Conservation (phyloP, 805 yeast species). For the Saccharomycopsis selenospora region DNA sequence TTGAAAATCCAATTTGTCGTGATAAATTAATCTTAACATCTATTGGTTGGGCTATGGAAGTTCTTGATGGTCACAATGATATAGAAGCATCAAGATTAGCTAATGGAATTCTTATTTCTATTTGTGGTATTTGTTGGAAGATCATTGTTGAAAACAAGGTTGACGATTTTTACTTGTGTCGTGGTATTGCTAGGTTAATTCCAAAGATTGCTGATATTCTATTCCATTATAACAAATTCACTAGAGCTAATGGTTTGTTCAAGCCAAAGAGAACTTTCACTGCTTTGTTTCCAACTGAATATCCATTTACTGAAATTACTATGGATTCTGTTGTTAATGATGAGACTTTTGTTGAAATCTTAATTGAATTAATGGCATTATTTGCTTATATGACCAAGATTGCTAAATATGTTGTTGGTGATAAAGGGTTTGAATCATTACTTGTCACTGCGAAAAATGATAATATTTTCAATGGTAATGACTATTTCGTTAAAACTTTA, state of each 20-base stretch:
- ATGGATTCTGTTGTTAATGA: constrained; percentile 71
- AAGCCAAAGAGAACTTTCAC: constrained; percentile 60
- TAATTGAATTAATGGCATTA: constrained; percentile 62
- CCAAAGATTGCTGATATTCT: constrained; percentile 49
- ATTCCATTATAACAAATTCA: constrained; percentile 45
- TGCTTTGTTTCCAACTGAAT: constrained; percentile 55
- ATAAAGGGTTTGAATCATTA: constrained; percentile 38
- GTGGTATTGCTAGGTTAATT: constrained; percentile 43
- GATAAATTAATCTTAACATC: constrained; percentile 38
- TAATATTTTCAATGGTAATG: constrained; percentile 35
- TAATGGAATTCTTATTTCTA: constrained; percentile 47
- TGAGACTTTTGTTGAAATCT: constrained; percentile 59
- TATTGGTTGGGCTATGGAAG: constrained; percentile 52
- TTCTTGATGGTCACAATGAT: constrained; percentile 42
- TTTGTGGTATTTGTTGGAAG: constrained; percentile 36
- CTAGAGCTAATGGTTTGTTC: constrained; percentile 33
- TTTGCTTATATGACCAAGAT: constrained; percentile 49
- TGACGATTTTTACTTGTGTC: constrained; percentile 34
- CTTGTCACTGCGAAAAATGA: constrained; percentile 32
- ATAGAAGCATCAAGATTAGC: constrained; percentile 60
- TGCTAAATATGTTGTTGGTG: constrained; percentile 35
- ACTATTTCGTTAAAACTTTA: constrained; percentile 36
- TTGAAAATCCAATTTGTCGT: constrained; percentile 28
- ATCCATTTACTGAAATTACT: constrained; percentile 58
- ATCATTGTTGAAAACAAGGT: constrained; percentile 28